Base-by-base conservation (phyloP, 2,329 filamentous ascomycete genomes). In the Stagonosporopsis rhizophila region DNA sequence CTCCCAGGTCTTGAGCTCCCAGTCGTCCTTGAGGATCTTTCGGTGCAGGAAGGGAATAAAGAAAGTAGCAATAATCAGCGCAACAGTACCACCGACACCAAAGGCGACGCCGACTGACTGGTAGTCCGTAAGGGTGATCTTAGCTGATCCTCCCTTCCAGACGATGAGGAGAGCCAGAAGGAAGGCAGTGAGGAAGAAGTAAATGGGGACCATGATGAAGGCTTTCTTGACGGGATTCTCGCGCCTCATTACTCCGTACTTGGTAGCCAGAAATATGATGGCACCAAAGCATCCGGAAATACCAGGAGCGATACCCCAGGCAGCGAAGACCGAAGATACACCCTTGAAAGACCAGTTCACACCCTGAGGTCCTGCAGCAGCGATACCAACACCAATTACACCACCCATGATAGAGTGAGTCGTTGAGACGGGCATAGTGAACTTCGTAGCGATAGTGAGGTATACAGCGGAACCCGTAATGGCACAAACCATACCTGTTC, bases 31-130 rank as follows among this genome's bases (percentile, higher is more conserved):
- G 72, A 88, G 74, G 62, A 89, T 78, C 40, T 82, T 78, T 52
- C 83, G 80, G 70, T 87, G 82, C 55, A 88, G 68, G 77, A 82
- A 88, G 2, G 85, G 85, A 17, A 87, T 78, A 56, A 88, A 80
- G 72, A 86, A 86, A 57, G 83, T 53, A 51, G 68, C 69, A 56
- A 84, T 73, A 12, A 88, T 65, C 4, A 82, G 60, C n/a, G 75
- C 80, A 53, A 81, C 83, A 23, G 59, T 83, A 19, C 77, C 79
- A 56, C 83, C 83, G 20, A 81, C 76, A 37, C 81, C 83, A 30
- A 87, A 72, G 27, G 85, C 85, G 49, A 83, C 80, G 51, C 83
- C 83, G 15, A 79, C 79, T 23, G 85, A 78, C 64, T 82, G 75
- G 4, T 72, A 72, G 9, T 81, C 78, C 37, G 75, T 81, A 32